Evolutionary conservation across 2,329 filamentous ascomycete species (phyloP).

Genomic region (Lecanicillium sp.): DNA sequence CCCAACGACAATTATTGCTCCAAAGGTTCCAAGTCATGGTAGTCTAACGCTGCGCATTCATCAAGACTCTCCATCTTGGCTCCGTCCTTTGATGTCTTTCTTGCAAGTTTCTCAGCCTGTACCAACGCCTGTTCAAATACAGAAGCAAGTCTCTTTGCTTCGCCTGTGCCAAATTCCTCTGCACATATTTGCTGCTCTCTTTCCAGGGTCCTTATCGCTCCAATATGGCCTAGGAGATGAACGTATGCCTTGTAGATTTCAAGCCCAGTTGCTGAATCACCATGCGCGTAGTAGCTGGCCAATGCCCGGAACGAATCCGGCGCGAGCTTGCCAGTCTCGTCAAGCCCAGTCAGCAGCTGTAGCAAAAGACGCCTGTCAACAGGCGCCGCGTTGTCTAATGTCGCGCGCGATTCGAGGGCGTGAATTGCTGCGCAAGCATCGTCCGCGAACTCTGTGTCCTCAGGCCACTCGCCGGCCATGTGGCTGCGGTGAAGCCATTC

Average conservation of each 20-base stretch:
- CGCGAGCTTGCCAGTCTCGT: conserved; percentile 13
- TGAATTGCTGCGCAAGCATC: background rate
- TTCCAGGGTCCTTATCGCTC: conserved; percentile 21
- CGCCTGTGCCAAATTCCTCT: background rate
- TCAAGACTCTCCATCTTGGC: conserved; percentile 3
- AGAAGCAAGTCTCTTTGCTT: background rate
- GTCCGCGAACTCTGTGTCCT: background rate
- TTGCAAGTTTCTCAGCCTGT: too few species aligned
- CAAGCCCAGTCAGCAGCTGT: conserved; percentile 19
- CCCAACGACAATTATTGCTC: too few species aligned
- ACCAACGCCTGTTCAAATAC: background rate
- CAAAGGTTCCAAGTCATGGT: conserved; percentile 3
- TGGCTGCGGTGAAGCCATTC: conserved; percentile 6
- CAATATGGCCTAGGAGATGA: conserved; percentile 20
- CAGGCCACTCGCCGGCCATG: background rate
- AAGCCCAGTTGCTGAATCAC: background rate
- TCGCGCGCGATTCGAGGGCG: too few species aligned
- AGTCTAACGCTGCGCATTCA: conserved; percentile 5
- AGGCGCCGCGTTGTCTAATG: too few species aligned
- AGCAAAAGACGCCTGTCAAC: conserved; percentile 17
- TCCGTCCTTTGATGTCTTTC: background rate
- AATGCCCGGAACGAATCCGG: conserved; percentile 18
- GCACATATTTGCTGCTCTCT: conserved; percentile 17
- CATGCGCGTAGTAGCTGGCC: conserved; percentile 9
- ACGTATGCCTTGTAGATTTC: conserved; percentile 19